Conservation (phyloP, 176 grass and related monocot species). For the Areca catechu region DNA sequence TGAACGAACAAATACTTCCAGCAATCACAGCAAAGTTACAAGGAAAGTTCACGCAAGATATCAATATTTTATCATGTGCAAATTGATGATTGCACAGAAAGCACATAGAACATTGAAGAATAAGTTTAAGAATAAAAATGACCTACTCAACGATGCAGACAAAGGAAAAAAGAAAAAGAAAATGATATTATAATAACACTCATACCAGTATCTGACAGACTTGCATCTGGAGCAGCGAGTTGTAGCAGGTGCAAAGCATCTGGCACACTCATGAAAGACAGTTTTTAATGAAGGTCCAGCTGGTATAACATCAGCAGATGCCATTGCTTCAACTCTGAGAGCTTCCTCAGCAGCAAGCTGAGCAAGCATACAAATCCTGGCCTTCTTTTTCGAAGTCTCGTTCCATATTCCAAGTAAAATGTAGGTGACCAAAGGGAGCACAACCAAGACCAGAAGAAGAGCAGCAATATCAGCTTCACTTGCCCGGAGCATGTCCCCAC, state of each 20-base stretch:
- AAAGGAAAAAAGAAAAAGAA: not conserved
- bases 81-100: too few relatives aligned
- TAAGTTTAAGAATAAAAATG: not conserved
- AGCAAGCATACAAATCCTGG: slow-evolving; percentile 54
- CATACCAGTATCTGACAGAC: slow-evolving; percentile 97
- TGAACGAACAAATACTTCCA: too few relatives aligned
- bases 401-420: slow-evolving; percentile 92
- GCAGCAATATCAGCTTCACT: slow-evolving; percentile 86
- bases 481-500: slow-evolving; percentile 97
- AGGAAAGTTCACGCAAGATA: too few relatives aligned
- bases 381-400: slow-evolving; percentile 56
- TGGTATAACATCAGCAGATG: slow-evolving; percentile 45
- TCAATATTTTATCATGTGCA: too few relatives aligned
- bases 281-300: slow-evolving; percentile 37
- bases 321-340: slow-evolving; percentile 64
- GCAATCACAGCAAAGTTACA: too few relatives aligned
- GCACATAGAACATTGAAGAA: too few relatives aligned
- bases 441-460: slow-evolving; percentile 60
- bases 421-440: slow-evolving; percentile 85
- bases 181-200: not conserved
- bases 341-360: slow-evolving; percentile 74
- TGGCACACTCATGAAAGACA: slow-evolving; percentile 82
- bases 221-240: slow-evolving; percentile 98
- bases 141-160: not conserved
- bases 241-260: slow-evolving; percentile 73